Conservation (phyloP, 306 rosid species). For the Corylus heterophylla region DNA sequence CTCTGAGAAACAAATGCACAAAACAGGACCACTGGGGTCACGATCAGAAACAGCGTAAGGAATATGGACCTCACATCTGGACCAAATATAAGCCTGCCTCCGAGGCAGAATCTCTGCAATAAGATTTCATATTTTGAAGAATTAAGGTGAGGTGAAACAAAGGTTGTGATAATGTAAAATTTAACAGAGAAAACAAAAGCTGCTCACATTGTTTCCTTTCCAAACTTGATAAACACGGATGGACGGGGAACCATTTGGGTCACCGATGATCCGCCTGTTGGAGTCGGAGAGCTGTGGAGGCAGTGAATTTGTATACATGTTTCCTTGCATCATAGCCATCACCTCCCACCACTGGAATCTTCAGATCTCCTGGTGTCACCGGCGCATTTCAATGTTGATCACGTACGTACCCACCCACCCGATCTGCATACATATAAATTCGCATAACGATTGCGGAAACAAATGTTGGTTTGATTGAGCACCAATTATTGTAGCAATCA, state of each 20-base stretch:
- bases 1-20: conserved; percentile 33
- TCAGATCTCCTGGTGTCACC: not conserved
- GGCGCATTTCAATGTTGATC: not conserved
- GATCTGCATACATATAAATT: not conserved
- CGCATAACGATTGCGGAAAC: not conserved
- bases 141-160: not conserved
- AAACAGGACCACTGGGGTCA: conserved; percentile 38
- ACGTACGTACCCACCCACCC: not conserved
- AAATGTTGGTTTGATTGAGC: not conserved
- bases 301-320: conserved; percentile 9
- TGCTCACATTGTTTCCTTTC: conserved; percentile 48
- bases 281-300: conserved; percentile 37
- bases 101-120: conserved; percentile 37
- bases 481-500: not conserved
- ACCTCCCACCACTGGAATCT: not conserved
- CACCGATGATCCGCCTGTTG: conserved; percentile 30
- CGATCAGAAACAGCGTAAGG: conserved; percentile 39
- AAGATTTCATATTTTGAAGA: not conserved
- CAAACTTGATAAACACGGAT: conserved; percentile 36
- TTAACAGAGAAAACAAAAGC: not conserved
- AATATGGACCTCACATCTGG: conserved; percentile 42
- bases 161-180: not conserved
- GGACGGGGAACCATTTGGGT: conserved; percentile 22
- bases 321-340: conserved; percentile 2
- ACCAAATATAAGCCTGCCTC: conserved; percentile 43